Percentiles rank a stretch among this genome's conserved stretches.
Evolutionary conservation across 805 yeast genomes (phyloP).

Genomic region (Metschnikowia bowlesiae): DNA sequence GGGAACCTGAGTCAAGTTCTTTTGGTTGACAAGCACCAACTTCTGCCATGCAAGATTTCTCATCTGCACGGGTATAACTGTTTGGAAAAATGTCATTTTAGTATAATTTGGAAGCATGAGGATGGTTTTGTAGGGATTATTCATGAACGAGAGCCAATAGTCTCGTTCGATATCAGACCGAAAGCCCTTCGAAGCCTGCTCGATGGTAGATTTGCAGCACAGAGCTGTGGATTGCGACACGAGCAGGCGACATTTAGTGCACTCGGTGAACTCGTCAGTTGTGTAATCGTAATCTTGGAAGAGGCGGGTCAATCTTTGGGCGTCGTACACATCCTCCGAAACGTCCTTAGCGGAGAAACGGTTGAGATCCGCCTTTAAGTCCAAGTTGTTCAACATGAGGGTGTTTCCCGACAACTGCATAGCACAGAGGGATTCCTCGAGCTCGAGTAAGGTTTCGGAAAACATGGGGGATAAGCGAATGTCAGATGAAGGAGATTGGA

Average conservation of each 20-base stretch:
- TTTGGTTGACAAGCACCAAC: slow-evolving; percentile 27
- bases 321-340: slow-evolving; percentile 1
- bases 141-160: slow-evolving; percentile 44
- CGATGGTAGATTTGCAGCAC: slow-evolving; percentile 10
- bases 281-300: slow-evolving; percentile 12
- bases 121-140: slow-evolving; percentile 41
- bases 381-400: slow-evolving; percentile 16
- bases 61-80: slow-evolving; percentile 43
- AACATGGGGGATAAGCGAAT: slow-evolving; percentile 6
- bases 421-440: slow-evolving; percentile 17
- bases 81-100: slow-evolving; percentile 38
- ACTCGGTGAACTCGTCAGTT: slow-evolving; percentile 11
- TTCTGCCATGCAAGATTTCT: slow-evolving; percentile 45
- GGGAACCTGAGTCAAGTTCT: slow-evolving; percentile 28
- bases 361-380: slow-evolving; percentile 17
- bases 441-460: slow-evolving; percentile 16
- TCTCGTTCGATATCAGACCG: slow-evolving; percentile 25
- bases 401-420: slow-evolving; percentile 9
- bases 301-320: not conserved
- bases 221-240: slow-evolving; percentile 2
- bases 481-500: not conserved
- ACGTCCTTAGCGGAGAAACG: slow-evolving; percentile 9
- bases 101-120: slow-evolving; percentile 46
- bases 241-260: slow-evolving; percentile 8
- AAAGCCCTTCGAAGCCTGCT: slow-evolving; percentile 6